phyloP scores from a whole-genome alignment of 2,329 filamentous ascomycete species.

The Colletotrichum cuscutae region DNA sequence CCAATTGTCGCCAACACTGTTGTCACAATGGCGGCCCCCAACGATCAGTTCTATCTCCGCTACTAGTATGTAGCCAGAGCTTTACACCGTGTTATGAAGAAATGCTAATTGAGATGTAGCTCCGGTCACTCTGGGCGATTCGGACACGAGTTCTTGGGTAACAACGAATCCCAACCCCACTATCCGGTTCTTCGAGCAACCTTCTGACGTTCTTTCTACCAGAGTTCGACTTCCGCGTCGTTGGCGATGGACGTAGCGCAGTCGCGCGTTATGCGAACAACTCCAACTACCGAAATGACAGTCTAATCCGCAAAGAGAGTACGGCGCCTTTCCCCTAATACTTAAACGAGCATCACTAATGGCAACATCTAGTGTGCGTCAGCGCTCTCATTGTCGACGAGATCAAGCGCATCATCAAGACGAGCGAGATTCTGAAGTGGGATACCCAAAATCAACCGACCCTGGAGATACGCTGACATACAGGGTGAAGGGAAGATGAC shows the following conservation, averaged over 20 bases:
- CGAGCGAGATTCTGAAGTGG: constrained; percentile 97
- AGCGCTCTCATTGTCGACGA: constrained; percentile 90
- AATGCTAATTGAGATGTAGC: constrained; percentile 59
- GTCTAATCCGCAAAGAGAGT: constrained; percentile 99
- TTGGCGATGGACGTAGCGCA: constrained; percentile 92
- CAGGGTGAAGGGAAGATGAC: constrained; percentile 83
- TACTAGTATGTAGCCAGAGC: constrained; percentile 82
- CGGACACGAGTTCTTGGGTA: constrained; percentile 97
- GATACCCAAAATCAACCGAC: constrained; percentile 42
- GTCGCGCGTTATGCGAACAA: constrained; percentile 98
- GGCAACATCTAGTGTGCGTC: constrained; percentile 80
- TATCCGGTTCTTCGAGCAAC: not conserved
- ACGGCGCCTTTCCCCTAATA: constrained; percentile 48
- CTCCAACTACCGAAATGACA: constrained; percentile 99
- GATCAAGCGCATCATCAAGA: constrained; percentile 96
- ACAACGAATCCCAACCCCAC: constrained; percentile 37
- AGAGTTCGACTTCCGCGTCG: constrained; percentile 97
- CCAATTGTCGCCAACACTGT: constrained; percentile 20
- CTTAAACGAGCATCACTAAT: not conserved
- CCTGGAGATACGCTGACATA: constrained; percentile 11
- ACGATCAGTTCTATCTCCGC: constrained; percentile 92
- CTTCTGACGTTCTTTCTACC: constrained; percentile 39
- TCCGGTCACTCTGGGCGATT: constrained; percentile 97
- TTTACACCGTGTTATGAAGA: rapidly evolving
- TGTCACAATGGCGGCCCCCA: constrained; percentile 70